Conservation (phyloP, 1,139 yeast genomes). For the Hansenula sp. region DNA sequence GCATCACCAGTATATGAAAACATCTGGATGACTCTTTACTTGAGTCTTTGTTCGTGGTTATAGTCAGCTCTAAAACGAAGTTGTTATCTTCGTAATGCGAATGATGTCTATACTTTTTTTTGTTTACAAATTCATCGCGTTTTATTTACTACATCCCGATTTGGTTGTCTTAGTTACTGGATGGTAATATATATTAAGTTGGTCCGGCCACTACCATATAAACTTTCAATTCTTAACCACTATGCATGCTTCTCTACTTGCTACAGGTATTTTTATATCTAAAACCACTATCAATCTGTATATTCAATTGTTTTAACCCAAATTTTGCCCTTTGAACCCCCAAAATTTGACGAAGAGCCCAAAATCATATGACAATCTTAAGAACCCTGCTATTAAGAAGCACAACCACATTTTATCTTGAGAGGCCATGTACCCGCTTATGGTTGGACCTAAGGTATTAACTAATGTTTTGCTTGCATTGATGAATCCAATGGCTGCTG, state of each 20-base stretch:
- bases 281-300: no score
- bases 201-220: no score
- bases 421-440: slow-evolving; percentile 72
- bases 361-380: slow-evolving; percentile 37
- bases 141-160: not conserved
- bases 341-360: slow-evolving; percentile 37
- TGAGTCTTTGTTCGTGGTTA: not conserved
- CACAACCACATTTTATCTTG: slow-evolving; percentile 47
- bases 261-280: no score
- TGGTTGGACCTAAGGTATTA: slow-evolving; percentile 72
- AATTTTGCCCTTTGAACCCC: slow-evolving; percentile 7
- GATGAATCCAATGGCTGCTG: slow-evolving; percentile 79
- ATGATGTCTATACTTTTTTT: not conserved
- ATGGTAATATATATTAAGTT: not conserved
- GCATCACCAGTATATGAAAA: slow-evolving; percentile 15
- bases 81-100: not conserved
- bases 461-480: slow-evolving; percentile 84
- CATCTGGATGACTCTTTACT: slow-evolving; percentile 5
- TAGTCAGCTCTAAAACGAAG: not conserved
- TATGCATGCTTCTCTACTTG: no score
- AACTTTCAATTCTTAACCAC: no score
- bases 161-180: not conserved
- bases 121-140: slow-evolving; percentile 1
- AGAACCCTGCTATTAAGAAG: slow-evolving; percentile 48
- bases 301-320: no score